These are phyloP conservation scores for Sherardia arvensis DNA, from an alignment of 257 asterid genomes.

Conservation along the genomic window DNA sequence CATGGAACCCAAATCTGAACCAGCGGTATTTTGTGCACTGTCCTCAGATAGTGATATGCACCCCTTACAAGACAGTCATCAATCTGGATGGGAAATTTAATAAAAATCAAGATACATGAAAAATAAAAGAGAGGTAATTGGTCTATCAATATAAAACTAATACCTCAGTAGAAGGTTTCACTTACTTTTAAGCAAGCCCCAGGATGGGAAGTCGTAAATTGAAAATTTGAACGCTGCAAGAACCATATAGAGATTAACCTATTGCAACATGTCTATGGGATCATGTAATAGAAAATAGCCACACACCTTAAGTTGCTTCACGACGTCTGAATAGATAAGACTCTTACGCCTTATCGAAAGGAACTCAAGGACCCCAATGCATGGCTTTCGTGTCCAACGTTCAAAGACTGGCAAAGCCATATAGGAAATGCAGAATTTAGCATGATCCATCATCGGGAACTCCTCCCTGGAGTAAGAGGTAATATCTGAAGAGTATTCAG, in stretches of 20 bases:
- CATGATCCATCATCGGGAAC: neutral
- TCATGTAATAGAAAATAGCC: neutral
- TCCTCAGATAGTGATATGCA: no score
- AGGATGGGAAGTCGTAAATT: neutral
- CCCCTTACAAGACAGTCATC: no score
- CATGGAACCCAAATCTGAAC: neutral
- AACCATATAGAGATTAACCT: neutral
- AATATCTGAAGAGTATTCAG: neutral
- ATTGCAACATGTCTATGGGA: no score
- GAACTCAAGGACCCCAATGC: neutral
- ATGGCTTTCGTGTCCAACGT: neutral
- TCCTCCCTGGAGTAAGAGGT: neutral
- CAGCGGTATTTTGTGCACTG: neutral
- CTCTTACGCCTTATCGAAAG: neutral
- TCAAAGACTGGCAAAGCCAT: no score
- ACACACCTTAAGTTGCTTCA: neutral
- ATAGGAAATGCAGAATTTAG: neutral
- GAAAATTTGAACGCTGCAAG: neutral
- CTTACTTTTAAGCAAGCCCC: neutral
- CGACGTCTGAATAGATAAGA: neutral
- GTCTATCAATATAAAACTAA: no score
- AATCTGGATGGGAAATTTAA: neutral
- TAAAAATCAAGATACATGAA: neutral
- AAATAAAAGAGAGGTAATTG: neutral
- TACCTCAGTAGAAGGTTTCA: neutral